Evolutionary conservation across 768 basidiomycete genomes (phyloP), one percentile per base, ranked within the genome.

Genomic region (Tephrocybe sp.): DNA sequence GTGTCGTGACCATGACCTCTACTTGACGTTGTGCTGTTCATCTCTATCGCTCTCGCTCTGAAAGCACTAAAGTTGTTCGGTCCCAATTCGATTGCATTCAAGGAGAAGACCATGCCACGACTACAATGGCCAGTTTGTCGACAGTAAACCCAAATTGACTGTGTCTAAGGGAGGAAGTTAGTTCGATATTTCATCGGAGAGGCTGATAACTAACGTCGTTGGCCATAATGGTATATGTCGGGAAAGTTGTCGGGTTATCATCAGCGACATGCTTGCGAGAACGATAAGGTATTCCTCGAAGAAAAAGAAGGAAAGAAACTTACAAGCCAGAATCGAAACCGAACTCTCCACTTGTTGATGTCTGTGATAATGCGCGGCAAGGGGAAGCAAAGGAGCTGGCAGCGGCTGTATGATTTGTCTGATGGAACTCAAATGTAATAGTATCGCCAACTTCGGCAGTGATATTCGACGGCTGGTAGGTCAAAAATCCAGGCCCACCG

Each of bases 31-130:
- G 26, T 26, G 26, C 26, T 7, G 7, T 26, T 26, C 26, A 26
- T 26, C 26, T 26, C 4, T 26, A 26, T 26, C 26, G 26, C 26
- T 26, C 26, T 26, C 26, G 35, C 33, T 32, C 20, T 31, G 72
- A 82, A 84, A 6, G 75, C 77, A 8, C 63, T 73, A 55, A 79
- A 84, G 62, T 65, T 82, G 60, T 81, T 76, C 16, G 76, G 56
- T 19, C 79, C 72, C 5, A 68, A 63, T 62, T 77, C 76, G 20
- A 72, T 68, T 1, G 82, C 75, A 65, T 83, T 85, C 57, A 76
- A 74, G n/a, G 80, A 61, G 58, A 84, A 83, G 45, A 85, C 84
- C 85, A 85, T 85, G 45, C 84, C 84, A 22, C 68, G 52, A 0
- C 63, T 69, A 59, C 83, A 84, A 63, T 85, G 84, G 43, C 62